Percentiles rank a stretch among this genome's conserved stretches.
These are phyloP conservation scores for Millerozyma acaciae DNA, from an alignment of 805 yeast genomes.

Conservation along the genomic window DNA sequence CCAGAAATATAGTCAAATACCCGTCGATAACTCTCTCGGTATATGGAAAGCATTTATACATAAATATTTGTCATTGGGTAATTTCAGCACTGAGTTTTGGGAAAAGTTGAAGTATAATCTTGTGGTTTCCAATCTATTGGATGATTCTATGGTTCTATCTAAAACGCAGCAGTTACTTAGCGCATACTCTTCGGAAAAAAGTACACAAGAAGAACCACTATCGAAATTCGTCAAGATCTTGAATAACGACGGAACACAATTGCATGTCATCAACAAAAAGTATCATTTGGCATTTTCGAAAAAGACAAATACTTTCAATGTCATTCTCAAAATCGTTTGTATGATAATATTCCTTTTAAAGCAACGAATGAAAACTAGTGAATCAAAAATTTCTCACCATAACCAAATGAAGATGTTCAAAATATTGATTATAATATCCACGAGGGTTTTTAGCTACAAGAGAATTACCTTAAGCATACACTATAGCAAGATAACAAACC, in stretches of 20 bases:
- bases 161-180: constrained; percentile 32
- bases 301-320: not conserved
- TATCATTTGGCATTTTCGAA: constrained; percentile 9
- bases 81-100: constrained; percentile 22
- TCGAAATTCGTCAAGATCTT: constrained; percentile 6
- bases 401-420: constrained; percentile 23
- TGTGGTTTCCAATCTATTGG: constrained; percentile 34
- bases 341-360: constrained; percentile 28
- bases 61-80: constrained; percentile 24
- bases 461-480: constrained; percentile 21
- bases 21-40: constrained; percentile 7
- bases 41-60: too few species aligned
- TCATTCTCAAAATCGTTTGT: constrained; percentile 9
- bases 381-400: not conserved
- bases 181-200: constrained; percentile 15
- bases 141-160: constrained; percentile 39
- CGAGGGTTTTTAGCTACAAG: constrained; percentile 24
- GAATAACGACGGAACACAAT: constrained; percentile 21
- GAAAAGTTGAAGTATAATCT: constrained; percentile 41
- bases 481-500: constrained; percentile 18
- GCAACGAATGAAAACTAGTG: constrained; percentile 8
- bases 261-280: constrained; percentile 7
- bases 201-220: constrained; percentile 4
- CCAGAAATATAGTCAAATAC: constrained; percentile 7
- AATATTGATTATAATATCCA: constrained; percentile 24